Evolutionary conservation across 352 stramenopile genomes (phyloP).

Genomic region (Thraustochytrium striatum): DNA sequence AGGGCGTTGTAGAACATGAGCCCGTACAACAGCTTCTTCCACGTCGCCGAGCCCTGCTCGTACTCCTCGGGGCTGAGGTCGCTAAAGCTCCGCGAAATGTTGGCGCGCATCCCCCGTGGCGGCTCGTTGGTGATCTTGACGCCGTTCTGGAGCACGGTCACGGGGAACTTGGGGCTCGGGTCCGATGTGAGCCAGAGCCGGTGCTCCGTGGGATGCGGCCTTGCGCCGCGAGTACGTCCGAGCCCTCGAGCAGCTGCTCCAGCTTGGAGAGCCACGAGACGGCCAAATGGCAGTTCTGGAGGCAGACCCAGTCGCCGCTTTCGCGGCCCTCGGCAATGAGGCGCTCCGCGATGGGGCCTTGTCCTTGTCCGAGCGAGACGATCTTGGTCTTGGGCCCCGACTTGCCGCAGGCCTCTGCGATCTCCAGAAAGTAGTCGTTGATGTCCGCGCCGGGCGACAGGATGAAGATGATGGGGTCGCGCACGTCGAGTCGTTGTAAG

Average conservation of each 20-base stretch:
- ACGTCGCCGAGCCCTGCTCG: slow-evolving; percentile 62
- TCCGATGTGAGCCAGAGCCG: slow-evolving; percentile 88
- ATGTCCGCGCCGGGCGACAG: slow-evolving; percentile 84
- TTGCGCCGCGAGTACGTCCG: slow-evolving; percentile 57
- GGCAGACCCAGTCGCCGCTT: slow-evolving; percentile 85
- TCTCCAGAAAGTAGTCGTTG: slow-evolving; percentile 83
- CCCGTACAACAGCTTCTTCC: slow-evolving; percentile 83
- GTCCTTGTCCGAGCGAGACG: slow-evolving; percentile 86
- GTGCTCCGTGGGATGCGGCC: slow-evolving; percentile 69
- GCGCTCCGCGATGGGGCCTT: slow-evolving; percentile 81
- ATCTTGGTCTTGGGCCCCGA: slow-evolving; percentile 77
- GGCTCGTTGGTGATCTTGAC: slow-evolving; percentile 94
- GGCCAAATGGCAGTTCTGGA: slow-evolving; percentile 89
- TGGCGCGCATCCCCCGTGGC: slow-evolving; percentile 80
- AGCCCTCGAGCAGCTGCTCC: slow-evolving; percentile 78
- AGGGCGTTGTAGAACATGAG: slow-evolving; percentile 90
- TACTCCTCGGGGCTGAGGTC: slow-evolving; percentile 84
- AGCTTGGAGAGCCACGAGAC: slow-evolving; percentile 78
- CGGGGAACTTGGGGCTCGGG: slow-evolving; percentile 78
- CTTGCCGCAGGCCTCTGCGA: slow-evolving; percentile 71
- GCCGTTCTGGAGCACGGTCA: slow-evolving; percentile 86
- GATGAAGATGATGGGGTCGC: slow-evolving; percentile 89
- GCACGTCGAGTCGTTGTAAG: slow-evolving; percentile 82
- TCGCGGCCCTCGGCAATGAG: slow-evolving; percentile 80
- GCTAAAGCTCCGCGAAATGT: slow-evolving; percentile 82